Conservation (phyloP, 164 flowering plant species). For the Dillenia turbinata region DNA sequence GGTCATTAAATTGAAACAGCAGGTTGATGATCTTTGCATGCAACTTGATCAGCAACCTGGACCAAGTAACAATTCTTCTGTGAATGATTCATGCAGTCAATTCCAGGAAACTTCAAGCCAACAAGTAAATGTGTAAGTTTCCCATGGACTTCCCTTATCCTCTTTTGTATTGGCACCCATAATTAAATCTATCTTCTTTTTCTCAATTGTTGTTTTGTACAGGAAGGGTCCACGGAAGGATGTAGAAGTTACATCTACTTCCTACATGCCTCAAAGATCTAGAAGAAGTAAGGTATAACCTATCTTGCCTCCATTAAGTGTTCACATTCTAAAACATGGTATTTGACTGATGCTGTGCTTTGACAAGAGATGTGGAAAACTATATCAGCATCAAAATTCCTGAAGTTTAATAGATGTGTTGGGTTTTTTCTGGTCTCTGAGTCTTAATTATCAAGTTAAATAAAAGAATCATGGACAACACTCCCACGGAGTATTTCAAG, state of each 20-base stretch:
- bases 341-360: no score
- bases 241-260: slow-evolving; percentile 18
- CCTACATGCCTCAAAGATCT: slow-evolving; percentile 25
- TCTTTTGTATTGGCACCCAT: background rate
- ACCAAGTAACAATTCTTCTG: slow-evolving; percentile 16
- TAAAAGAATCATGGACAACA: no score
- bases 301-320: background rate
- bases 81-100: slow-evolving; percentile 24
- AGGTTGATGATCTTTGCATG: slow-evolving; percentile 54
- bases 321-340: background rate
- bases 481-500: no score
- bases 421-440: no score
- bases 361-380: no score
- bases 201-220: slow-evolving; percentile 11
- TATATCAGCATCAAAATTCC: no score
- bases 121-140: slow-evolving; percentile 36
- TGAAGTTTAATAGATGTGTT: no score
- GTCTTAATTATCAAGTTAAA: no score
- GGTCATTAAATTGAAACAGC: slow-evolving; percentile 57
- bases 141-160: background rate
- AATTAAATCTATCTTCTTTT: background rate
- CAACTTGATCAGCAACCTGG: slow-evolving; percentile 54
- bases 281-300: slow-evolving; percentile 33
- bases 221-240: slow-evolving; percentile 42
- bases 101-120: slow-evolving; percentile 20